Evolutionary conservation across 2,329 filamentous ascomycete genomes (phyloP).

Genomic region (Mycocentrospora acerina): DNA sequence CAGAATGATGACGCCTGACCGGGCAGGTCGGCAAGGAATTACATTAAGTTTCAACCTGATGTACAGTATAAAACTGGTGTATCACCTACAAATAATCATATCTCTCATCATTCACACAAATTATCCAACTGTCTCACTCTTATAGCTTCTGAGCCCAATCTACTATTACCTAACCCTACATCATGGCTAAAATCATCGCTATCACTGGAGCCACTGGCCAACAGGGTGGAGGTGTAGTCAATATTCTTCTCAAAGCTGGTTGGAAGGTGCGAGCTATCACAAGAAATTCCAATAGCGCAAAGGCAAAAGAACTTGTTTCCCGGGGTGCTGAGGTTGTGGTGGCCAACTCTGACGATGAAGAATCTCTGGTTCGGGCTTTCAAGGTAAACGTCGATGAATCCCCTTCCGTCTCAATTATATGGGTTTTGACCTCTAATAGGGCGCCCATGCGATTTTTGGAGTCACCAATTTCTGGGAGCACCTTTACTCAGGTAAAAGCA

Average conservation of each 20-base stretch:
- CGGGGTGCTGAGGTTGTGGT: conserved; percentile 23
- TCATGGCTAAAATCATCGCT: conserved; percentile 25
- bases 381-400: conserved; percentile 9
- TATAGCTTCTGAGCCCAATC: too few relatives aligned
- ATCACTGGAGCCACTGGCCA: conserved; percentile 33
- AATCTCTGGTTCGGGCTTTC: conserved; percentile 20
- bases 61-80: too few relatives aligned
- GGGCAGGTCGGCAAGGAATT: too few relatives aligned
- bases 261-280: conserved; percentile 29
- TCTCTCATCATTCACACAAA: too few relatives aligned
- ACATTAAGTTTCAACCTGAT: too few relatives aligned
- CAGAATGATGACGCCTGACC: too few relatives aligned
- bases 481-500: conserved; percentile 27
- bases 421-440: conserved; percentile 5
- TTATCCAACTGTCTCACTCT: too few relatives aligned
- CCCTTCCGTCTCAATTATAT: too few relatives aligned
- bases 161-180: too few relatives aligned
- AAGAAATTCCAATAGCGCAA: conserved; percentile 18
- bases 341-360: conserved; percentile 23
- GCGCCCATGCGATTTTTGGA: conserved; percentile 37
- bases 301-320: conserved; percentile 20
- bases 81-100: too few relatives aligned
- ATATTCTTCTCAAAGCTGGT: conserved; percentile 24
- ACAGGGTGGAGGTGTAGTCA: conserved; percentile 29
- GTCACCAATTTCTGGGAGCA: conserved; percentile 48